Evolutionary conservation across 169 alveolate species (phyloP), one percentile per base, ranked within the genome.

Genomic region (Babesia caballi): DNA sequence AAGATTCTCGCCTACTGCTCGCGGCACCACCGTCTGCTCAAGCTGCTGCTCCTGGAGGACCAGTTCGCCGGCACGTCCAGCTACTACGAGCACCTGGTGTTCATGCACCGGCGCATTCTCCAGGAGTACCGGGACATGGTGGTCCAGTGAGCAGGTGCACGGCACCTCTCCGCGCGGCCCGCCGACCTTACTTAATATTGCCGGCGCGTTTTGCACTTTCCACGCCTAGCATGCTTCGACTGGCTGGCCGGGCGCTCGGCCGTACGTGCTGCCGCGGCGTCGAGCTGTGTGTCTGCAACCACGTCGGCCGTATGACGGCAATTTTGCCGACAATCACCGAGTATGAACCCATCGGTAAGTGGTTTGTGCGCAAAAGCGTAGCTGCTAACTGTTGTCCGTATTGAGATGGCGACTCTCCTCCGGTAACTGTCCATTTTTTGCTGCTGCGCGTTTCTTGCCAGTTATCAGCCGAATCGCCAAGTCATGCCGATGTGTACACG

Each of bases 21-120:
- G 33, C 57, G 58, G 42, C 59, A 66, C 46, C 60, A 54, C 46
- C 56, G 68, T 50, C 25, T 58, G 7, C 23, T 78, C 67, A 78
- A 78, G 30, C 35, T 59, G 47, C 58, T 78, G 30, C 66, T 78
- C 36, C 60, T 78, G 27, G 87, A 78, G 77, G 87, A 78, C 44
- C 76, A 67, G 36, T 27, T 28, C 32, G 68, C 61, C 11, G 77
- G 54, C 23, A 84, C 57, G 38, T 41, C 77, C 35, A 19, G 47
- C 46, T 78, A 78, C 51, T 14, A 35, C 9, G 36, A 56, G 51
- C 70, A 59, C 32, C 51, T 78, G 41, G 82, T 67, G 19, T 3
- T 25, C 15, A 15, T 78, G 35, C 87, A 78, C 69, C 56, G 36
- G 53, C 36, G 11, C 25, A 78, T 78, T 52, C n/a, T 78, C 15